Base-by-base conservation (phyloP, 2,329 filamentous ascomycete species). In the Colletotrichum aenigma region DNA sequence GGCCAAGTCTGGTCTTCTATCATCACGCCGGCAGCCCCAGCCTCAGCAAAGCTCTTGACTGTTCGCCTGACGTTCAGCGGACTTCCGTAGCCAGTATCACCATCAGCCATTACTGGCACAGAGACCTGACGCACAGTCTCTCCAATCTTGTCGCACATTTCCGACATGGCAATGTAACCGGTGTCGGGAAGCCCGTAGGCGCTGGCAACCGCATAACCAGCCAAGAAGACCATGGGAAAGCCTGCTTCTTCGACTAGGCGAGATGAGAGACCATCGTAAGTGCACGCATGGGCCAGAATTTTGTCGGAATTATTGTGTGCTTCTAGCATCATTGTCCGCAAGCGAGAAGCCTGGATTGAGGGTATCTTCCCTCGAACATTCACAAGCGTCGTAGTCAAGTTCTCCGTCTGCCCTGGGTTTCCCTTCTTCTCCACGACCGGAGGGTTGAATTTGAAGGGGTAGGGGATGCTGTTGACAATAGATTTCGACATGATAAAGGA, bases 1-100 rank as follows among this genome's bases (percentile, higher is more conserved):
- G 87, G 86, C 86, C 86, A 89, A 3, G 85, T 86, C 76, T 88
- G 86, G 68, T 88, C 86, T 70, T 88, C 87, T 65, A 88, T 87
- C 85, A 84, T 84, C n/a, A 84, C 75, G 1, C 83, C 83, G 2
- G 83, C 83, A 24, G 83, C 83, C 13, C 83, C 86, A 3, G 86
- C 86, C 9, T 80, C 77, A 0, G 86, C 86, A 77, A 85, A 88
- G 7, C 81, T 81, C 66, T 87, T 82, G 3, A 88, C 87, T 0
- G 86, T 87, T 21, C 86, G 76, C 52, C 83, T 82, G 1, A 88
- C 86, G 70, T 88, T 88, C 85, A 87, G 86, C 3, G 87, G 85
- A 61, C 85, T 84, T 8, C 87, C 87, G 67, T 88, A 88, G 4
- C 87, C 87, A 0, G 87, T 88, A 74, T 88, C 86, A 0, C 86